Evolutionary conservation across 1,139 yeast species (phyloP), one percentile per base, ranked within the genome.

Genomic region (Pichia sp.): DNA sequence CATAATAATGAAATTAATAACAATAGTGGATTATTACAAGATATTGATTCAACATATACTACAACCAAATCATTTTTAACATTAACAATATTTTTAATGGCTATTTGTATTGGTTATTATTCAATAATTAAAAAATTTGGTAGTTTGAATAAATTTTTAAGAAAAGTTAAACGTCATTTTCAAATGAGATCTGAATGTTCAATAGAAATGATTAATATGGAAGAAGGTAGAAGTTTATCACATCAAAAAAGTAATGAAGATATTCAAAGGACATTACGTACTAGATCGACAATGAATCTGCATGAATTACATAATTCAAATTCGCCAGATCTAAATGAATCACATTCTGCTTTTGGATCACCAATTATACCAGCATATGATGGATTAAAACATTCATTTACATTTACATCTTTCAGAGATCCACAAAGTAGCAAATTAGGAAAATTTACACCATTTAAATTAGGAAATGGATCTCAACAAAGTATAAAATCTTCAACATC

Each of bases 211-310:
- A 36, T 37, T 23, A 42, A 47, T 33, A 38, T 53, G 23, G 56
- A 53, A 37, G 56, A 52, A 37, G 56, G 56, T n/a, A 39, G 50
- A 30, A 40, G 49, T 25, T 35, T 45, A 24, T 35, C 49, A 22
- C 51, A 45, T 32, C 40, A 41, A 16, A 30, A 39, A 16, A 35
- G 44, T 26, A 35, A 30, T 16, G 35, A 40, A 24, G 34, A 40
- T 12, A 24, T 41, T 10, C 40, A 37, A 9, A 37, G 43, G 4
- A 50, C 51, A 11, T 40, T 54, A 24, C 43, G 58, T 26, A 55
- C 58, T 1, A 30, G 58, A 23, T 55, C 58, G 9, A 48, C 57
- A 9, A 47, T 48, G 38, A 53, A 48, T 41, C 41, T 55, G 29
- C 50, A 44, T n/a, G 56, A 52, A 6, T 29, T 51, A 8, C 34